Percentiles rank a stretch among this genome's conserved stretches.
Evolutionary conservation across 2,329 filamentous ascomycete species (phyloP).

Genomic region (Nigrograna mackinnonii): DNA sequence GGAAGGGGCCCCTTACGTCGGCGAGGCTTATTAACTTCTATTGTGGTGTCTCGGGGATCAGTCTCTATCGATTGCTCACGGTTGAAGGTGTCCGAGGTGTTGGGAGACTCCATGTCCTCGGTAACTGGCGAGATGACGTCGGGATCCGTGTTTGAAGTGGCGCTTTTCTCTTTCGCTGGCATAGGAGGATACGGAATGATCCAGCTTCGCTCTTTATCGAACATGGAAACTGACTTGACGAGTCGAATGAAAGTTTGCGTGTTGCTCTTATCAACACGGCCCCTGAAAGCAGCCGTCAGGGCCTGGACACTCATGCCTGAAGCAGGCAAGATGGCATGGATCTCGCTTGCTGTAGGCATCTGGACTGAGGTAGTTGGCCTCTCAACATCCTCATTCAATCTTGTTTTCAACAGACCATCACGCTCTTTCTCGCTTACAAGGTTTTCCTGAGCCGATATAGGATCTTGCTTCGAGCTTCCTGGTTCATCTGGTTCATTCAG

Average conservation of each 20-base stretch:
- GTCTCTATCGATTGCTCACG: conserved; percentile 46
- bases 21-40: conserved; percentile 70
- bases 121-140: too few species aligned
- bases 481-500: too few species aligned
- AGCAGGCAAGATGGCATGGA: conserved; percentile 47
- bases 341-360: conserved; percentile 50
- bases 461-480: too few species aligned
- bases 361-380: too few species aligned
- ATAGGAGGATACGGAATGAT: conserved; percentile 33
- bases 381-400: too few species aligned
- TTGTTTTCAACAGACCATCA: too few species aligned
- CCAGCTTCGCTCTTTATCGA: conserved; percentile 31
- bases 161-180: conserved; percentile 32
- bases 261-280: conserved; percentile 40
- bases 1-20: conserved; percentile 81
- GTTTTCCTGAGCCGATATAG: too few species aligned
- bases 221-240: conserved; percentile 43
- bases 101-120: conserved; percentile 39
- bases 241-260: conserved; percentile 45
- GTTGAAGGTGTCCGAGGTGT: conserved; percentile 37
- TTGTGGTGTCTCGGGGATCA: conserved; percentile 63
- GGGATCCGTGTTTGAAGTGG: too few species aligned
- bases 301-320: conserved; percentile 48
- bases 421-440: too few species aligned
- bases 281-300: conserved; percentile 47